Evolutionary conservation across 1,284 basidiomycete species (phyloP).

Genomic region (Pholiota adiposa): DNA sequence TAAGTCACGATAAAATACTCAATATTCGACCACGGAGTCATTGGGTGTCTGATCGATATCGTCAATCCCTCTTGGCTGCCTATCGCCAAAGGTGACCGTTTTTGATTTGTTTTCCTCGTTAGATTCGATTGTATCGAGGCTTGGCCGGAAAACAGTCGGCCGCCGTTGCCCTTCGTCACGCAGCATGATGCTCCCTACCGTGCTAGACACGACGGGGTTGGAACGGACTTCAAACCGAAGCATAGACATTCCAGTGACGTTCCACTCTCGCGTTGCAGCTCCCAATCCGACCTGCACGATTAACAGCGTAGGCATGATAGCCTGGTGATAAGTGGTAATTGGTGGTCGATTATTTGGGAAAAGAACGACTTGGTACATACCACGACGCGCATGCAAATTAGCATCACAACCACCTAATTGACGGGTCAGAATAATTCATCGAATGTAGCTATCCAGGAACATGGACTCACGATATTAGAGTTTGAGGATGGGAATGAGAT

Average conservation of each 20-base stretch:
- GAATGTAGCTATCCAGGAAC: too few species aligned
- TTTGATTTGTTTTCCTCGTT: too few species aligned
- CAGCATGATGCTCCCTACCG: conserved; percentile 1
- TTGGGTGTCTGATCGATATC: too few species aligned
- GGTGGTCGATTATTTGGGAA: not conserved
- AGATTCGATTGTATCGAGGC: too few species aligned
- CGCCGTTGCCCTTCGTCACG: not conserved
- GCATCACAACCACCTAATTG: conserved; percentile 14
- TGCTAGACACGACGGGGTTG: conserved; percentile 14
- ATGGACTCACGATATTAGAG: conserved; percentile 14
- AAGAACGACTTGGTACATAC: conserved; percentile 3
- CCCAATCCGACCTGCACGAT: conserved; percentile 25
- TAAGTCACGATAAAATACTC: too few species aligned
- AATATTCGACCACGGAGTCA: too few species aligned
- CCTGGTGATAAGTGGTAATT: conserved; percentile 8
- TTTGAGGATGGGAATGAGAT: conserved; percentile 7
- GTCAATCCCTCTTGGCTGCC: too few species aligned
- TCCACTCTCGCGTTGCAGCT: not conserved
- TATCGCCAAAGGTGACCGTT: too few species aligned
- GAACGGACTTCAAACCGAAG: conserved; percentile 7
- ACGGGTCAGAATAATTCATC: too few species aligned
- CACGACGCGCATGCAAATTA: conserved; percentile 18
- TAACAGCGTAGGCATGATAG: conserved; percentile 25
- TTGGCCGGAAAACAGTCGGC: not conserved
- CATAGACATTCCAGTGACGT: not conserved